These are phyloP conservation scores for Plectranthus barbatus DNA, from an alignment of 257 asterid genomes.

Conservation along the genomic window DNA sequence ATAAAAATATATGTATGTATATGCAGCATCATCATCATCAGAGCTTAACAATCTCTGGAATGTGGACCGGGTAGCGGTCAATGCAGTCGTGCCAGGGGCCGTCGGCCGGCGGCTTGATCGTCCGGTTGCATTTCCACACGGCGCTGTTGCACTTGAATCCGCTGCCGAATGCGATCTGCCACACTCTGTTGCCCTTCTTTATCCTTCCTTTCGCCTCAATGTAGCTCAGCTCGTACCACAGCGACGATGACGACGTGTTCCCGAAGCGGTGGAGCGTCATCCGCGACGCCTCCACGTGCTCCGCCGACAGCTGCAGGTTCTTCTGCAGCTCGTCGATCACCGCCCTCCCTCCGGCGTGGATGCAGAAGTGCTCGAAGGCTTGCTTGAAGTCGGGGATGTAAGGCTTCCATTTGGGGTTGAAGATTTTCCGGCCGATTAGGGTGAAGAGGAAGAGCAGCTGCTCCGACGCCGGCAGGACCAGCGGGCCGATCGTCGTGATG, in stretches of 20 bases:
- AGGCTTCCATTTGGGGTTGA: slow-evolving; percentile 80
- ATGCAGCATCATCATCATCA: too few relatives aligned
- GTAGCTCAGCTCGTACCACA: slow-evolving; percentile 71
- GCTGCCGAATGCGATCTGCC: too few relatives aligned
- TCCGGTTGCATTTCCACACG: too few relatives aligned
- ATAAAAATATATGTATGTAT: too few relatives aligned
- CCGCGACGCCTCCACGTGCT: slow-evolving; percentile 89
- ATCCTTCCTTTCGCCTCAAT: slow-evolving; percentile 77
- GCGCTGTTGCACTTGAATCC: too few relatives aligned
- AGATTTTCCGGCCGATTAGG: slow-evolving; percentile 65
- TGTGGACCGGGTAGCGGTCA: too few relatives aligned
- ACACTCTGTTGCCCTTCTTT: slow-evolving; percentile 62
- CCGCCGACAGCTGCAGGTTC: slow-evolving; percentile 69
- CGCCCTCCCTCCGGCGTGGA: too few relatives aligned
- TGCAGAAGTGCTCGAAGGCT: too few relatives aligned
- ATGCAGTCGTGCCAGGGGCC: too few relatives aligned
- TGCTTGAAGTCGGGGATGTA: slow-evolving; percentile 80
- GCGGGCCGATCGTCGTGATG: too few relatives aligned
- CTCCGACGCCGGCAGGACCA: slow-evolving; percentile 77
- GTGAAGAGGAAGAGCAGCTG: slow-evolving; percentile 72
- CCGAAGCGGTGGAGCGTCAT: slow-evolving; percentile 84
- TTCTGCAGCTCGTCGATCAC: slow-evolving; percentile 90
- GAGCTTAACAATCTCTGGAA: too few relatives aligned
- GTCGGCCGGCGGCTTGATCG: too few relatives aligned
- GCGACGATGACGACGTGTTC: slow-evolving; percentile 73